Evolutionary conservation across 768 basidiomycete genomes (phyloP).

Genomic region (Hemileccinum rubropunctum): DNA sequence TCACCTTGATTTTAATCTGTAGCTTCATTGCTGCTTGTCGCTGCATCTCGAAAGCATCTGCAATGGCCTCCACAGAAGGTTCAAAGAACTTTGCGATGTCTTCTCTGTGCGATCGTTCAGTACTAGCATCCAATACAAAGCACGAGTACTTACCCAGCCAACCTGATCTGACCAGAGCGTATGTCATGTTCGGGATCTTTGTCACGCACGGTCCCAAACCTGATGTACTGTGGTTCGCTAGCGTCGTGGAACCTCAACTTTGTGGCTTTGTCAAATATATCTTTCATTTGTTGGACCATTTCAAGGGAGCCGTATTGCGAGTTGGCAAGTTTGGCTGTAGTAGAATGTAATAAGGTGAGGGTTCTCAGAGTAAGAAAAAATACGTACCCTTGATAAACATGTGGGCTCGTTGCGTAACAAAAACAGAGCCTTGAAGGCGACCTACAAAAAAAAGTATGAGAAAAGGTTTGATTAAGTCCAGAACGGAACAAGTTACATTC

Average conservation of each 20-base stretch:
- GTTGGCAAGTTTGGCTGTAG: conserved; percentile 27
- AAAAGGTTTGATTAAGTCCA: not conserved
- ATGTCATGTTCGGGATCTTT: conserved; percentile 36
- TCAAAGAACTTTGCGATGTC: conserved; percentile 42
- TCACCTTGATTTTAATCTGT: conserved; percentile 27
- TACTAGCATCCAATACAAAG: not conserved
- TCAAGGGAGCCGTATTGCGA: conserved; percentile 30
- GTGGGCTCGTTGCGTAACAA: conserved; percentile 33
- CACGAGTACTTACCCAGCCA: conserved; percentile 32
- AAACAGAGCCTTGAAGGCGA: conserved; percentile 36
- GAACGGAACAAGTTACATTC: conserved; percentile 19
- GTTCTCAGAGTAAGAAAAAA: not conserved
- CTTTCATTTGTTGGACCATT: conserved; percentile 32
- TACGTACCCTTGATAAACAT: conserved; percentile 27
- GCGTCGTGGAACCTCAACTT: conserved; percentile 41
- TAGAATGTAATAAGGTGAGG: not conserved
- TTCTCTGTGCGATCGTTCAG: conserved; percentile 17
- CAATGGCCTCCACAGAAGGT: conserved; percentile 37
- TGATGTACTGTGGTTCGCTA: conserved; percentile 34
- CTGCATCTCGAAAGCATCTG: conserved; percentile 33
- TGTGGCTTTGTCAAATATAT: conserved; percentile 34
- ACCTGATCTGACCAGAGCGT: conserved; percentile 35
- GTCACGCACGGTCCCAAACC: conserved; percentile 36
- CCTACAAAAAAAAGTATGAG: conserved; percentile 21
- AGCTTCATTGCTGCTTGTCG: conserved; percentile 13